Conservation (phyloP, 345 rosid genomes). For the Gynandropsis gynandra region DNA sequence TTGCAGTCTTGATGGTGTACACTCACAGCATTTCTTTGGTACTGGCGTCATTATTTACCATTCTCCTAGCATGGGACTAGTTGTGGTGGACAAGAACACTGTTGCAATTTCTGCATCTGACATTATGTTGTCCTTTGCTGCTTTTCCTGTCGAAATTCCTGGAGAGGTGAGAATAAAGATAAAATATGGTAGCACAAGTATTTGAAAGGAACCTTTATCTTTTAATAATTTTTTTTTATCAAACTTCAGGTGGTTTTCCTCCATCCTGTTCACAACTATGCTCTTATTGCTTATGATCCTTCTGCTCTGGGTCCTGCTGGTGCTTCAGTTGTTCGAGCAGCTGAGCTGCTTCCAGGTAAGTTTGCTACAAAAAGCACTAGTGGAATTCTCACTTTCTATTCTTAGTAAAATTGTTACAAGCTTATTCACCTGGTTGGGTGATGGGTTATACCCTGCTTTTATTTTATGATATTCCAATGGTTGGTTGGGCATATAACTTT, state of each 20-base stretch:
- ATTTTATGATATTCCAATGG: background rate
- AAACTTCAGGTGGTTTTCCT: constrained; percentile 78
- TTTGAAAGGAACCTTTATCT: constrained; percentile 13
- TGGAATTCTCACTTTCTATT: background rate
- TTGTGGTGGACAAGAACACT: constrained; percentile 85
- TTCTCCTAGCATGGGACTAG: constrained; percentile 84
- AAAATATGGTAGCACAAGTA: background rate
- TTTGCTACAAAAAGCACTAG: constrained; percentile 11
- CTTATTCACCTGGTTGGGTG: background rate
- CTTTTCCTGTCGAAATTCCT: constrained; percentile 92
- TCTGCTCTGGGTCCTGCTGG: constrained; percentile 64
- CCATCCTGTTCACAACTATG: constrained; percentile 94
- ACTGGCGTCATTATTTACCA: constrained; percentile 87
- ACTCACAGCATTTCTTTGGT: constrained; percentile 73
- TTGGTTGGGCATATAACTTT: constrained; percentile 14
- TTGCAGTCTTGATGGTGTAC: constrained; percentile 89
- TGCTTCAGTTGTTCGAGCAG: constrained; percentile 71
- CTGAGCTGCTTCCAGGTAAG: constrained; percentile 84
- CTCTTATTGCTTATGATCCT: constrained; percentile 87
- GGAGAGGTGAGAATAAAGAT: constrained; percentile 59
- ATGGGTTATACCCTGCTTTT: background rate
- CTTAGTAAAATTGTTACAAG: too few species aligned
- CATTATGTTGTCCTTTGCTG: constrained; percentile 94
- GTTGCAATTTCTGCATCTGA: constrained; percentile 80
- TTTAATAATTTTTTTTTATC: constrained; percentile 22